Evolutionary conservation across 2,329 filamentous ascomycete species (phyloP).

Genomic region (Colletotrichum limetticola): DNA sequence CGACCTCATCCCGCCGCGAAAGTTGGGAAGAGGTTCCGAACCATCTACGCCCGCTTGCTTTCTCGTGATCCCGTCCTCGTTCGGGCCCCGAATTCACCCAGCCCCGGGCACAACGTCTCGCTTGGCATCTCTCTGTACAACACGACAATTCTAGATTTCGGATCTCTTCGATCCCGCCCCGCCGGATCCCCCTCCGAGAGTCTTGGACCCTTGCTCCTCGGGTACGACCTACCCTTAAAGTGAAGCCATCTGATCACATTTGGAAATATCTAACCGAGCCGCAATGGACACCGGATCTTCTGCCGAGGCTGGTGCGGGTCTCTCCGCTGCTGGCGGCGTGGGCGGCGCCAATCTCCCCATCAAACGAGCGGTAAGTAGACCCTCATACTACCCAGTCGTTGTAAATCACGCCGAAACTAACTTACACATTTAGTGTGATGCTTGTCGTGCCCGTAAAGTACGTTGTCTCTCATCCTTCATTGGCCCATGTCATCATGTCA

Average conservation of each 20-base stretch:
- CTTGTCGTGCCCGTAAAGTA: slow-evolving; percentile 47
- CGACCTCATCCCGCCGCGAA: background rate
- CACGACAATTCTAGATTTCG: background rate
- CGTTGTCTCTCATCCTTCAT: slow-evolving; percentile 12
- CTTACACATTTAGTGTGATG: slow-evolving; percentile 41
- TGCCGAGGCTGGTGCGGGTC: background rate
- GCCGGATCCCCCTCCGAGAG: background rate
- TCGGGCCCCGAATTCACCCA: slow-evolving; percentile 18
- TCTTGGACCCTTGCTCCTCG: background rate
- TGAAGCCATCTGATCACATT: background rate
- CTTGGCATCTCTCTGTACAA: background rate
- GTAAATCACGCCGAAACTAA: background rate
- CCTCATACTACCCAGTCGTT: background rate
- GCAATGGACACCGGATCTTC: slow-evolving; percentile 19
- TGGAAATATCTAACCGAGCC: background rate
- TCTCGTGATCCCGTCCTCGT: background rate
- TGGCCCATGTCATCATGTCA: background rate
- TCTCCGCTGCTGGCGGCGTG: background rate
- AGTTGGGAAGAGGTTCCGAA: background rate
- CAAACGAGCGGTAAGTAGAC: slow-evolving; percentile 28
- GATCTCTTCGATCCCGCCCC: background rate
- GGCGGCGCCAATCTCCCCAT: slow-evolving; percentile 18
- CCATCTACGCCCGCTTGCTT: background rate
- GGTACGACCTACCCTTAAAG: background rate
- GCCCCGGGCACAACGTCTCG: background rate